These are phyloP conservation scores for Boehmeria nivea DNA, from an alignment of 306 rosid genomes.

Conservation along the genomic window DNA sequence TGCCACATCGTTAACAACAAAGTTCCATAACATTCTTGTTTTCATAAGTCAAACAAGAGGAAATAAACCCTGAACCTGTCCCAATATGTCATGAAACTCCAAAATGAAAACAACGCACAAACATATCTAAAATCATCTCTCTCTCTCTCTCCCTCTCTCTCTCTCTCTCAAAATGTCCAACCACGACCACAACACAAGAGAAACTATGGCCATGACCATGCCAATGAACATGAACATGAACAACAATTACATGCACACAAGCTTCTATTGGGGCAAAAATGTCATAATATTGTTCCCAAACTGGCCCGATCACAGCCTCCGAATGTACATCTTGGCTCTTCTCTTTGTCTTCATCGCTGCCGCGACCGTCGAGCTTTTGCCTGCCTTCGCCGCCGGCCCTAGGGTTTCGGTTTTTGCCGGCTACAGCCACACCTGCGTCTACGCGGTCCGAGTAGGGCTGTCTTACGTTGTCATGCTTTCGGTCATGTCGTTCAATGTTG, in stretches of 20 bases:
- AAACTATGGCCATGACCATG: conserved; percentile 24
- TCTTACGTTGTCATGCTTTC: conserved; percentile 59
- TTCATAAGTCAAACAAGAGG: no score
- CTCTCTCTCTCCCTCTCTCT: no score
- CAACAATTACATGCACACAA: neutral
- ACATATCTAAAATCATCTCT: no score
- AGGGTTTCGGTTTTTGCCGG: conserved; percentile 20
- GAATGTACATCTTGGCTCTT: conserved; percentile 62
- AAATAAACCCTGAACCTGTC: no score
- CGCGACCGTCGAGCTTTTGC: conserved; percentile 49
- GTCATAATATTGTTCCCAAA: conserved; percentile 46
- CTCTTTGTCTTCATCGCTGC: conserved; percentile 49
- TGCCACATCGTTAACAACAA: no score
- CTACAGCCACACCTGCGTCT: conserved; percentile 31
- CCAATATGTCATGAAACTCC: no score
- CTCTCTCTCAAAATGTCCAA: no score
- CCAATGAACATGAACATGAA: conserved; percentile 18
- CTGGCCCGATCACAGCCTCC: conserved; percentile 56
- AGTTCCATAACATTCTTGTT: no score
- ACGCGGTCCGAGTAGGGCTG: conserved; percentile 40
- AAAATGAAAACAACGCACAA: no score
- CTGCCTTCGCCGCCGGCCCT: conserved; percentile 17
- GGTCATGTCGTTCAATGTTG: conserved; percentile 66
- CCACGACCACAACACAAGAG: no score
- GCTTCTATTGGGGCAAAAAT: conserved; percentile 45